A percentile compares a stretch with the other conserved stretches of the same genome.
Evolutionary conservation across 192 early-diverging fungal genomes (phyloP).

Genomic region (Coemansia sp.): DNA sequence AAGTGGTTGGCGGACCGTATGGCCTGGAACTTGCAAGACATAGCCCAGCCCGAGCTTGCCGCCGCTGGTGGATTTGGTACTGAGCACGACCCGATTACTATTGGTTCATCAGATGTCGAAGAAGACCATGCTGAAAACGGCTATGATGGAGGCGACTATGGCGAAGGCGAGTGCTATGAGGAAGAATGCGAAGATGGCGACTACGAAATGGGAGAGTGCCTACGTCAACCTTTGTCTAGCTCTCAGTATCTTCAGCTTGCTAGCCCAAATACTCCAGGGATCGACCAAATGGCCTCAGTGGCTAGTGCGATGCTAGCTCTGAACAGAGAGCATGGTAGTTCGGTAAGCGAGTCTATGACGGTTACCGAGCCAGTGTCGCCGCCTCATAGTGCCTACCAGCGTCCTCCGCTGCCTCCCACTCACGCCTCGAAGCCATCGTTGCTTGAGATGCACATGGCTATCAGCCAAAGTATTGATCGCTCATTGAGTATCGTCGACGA

Average conservation of each 20-base stretch:
- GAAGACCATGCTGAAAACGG: not conserved
- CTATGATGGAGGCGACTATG: not conserved
- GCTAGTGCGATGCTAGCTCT: conserved; percentile 7
- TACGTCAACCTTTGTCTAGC: not conserved
- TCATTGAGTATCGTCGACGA: conserved; percentile 24
- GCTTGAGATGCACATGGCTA: conserved; percentile 14
- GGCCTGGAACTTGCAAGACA: conserved; percentile 6
- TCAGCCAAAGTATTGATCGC: conserved; percentile 23
- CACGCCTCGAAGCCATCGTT: not conserved
- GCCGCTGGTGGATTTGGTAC: not conserved
- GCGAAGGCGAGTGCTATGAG: not conserved
- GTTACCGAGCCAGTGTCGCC: not conserved
- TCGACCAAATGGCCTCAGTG: not conserved
- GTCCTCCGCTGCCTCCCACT: conserved; percentile 10
- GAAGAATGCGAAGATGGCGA: not conserved
- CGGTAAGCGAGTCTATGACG: not conserved
- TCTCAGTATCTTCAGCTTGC: not conserved
- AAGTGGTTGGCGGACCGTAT: conserved; percentile 12
- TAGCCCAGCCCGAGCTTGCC: not conserved
- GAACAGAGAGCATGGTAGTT: not conserved
- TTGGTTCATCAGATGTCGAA: conserved; percentile 12
- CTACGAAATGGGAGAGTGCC: not conserved
- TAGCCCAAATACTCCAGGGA: not conserved
- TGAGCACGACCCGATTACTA: conserved; percentile 6
- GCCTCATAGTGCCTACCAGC: not conserved